phyloP scores from a whole-genome alignment of 352 stramenopile species.

The Phytopythium litorale region DNA sequence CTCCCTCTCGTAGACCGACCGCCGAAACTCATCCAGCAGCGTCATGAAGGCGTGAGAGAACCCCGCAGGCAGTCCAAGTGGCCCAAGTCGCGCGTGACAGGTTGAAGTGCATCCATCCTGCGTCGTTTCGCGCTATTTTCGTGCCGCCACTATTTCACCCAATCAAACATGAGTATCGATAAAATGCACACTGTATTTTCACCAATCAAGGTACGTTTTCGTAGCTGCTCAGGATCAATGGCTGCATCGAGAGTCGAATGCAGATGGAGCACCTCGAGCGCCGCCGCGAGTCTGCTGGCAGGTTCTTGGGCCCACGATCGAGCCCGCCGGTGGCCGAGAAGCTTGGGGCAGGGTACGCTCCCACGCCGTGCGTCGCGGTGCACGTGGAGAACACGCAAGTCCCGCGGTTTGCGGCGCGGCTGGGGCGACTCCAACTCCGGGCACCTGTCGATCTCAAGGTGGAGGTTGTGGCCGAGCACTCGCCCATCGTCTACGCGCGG shows the following conservation, averaged over 20 bases:
- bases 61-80: not conserved
- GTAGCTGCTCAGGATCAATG: not conserved
- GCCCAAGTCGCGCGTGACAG: not conserved
- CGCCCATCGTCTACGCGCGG: slow-evolving; percentile 14
- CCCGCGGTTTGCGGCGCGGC: slow-evolving; percentile 15
- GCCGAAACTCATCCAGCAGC: slow-evolving; percentile 61
- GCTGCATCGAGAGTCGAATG: not conserved
- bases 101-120: slow-evolving; percentile 4
- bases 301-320: not conserved
- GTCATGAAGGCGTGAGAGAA: slow-evolving; percentile 28
- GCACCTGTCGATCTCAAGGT: not conserved
- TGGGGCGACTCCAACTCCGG: not conserved
- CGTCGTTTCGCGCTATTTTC: slow-evolving; percentile 1
- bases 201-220: not conserved
- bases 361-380: slow-evolving; percentile 17
- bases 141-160: not conserved
- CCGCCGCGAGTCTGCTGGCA: not conserved
- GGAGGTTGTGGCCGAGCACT: slow-evolving; percentile 7
- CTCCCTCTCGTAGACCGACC: slow-evolving; percentile 34
- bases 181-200: not conserved
- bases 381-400: slow-evolving; percentile 31
- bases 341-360: not conserved
- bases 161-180: not conserved
- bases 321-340: not conserved
- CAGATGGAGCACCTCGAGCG: not conserved